phyloP scores from a whole-genome alignment of 225 moss, liverwort and hornwort species.

The Marchantia paleacea region DNA sequence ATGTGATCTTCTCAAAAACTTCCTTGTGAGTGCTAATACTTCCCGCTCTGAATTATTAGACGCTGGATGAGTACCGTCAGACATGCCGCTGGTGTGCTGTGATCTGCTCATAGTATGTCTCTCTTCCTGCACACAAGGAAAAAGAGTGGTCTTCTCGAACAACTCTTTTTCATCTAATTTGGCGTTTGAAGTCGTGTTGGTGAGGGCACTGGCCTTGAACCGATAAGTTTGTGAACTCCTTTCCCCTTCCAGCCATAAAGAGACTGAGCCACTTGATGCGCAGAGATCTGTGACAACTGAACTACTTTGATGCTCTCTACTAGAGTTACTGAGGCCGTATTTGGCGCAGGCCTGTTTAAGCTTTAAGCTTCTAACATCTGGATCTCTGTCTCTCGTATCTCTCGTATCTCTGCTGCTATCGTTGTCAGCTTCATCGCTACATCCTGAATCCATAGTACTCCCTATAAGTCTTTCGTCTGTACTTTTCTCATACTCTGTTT shows the following conservation, averaged over 20 bases:
- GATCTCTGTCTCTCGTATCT: background rate
- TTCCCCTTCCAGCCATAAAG: constrained; percentile 7
- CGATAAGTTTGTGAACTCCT: constrained; percentile 4
- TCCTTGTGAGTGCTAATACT: background rate
- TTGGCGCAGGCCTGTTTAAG: constrained; percentile 12
- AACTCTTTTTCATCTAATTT: background rate
- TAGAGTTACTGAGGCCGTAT: constrained; percentile 1
- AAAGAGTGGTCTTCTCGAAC: background rate
- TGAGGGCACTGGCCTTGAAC: background rate
- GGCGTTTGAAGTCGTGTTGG: background rate
- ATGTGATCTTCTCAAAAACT: background rate
- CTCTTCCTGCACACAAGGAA: background rate
- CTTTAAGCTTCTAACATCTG: background rate
- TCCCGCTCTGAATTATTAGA: constrained; percentile 12
- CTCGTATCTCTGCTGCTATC: background rate
- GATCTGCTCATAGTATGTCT: background rate
- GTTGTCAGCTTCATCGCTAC: constrained; percentile 2
- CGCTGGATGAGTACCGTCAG: constrained; percentile 3
- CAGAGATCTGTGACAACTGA: constrained; percentile 19
- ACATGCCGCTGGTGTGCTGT: constrained; percentile 9
- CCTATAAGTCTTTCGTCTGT: constrained; percentile 1
- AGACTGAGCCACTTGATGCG: constrained; percentile 23
- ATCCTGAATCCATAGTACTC: constrained; percentile 18
- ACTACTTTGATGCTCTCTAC: constrained; percentile 21
- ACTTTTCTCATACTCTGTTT: background rate